phyloP scores from a whole-genome alignment of 495 filamentous ascomycete genomes.

The Penicillium maclennaniae region DNA sequence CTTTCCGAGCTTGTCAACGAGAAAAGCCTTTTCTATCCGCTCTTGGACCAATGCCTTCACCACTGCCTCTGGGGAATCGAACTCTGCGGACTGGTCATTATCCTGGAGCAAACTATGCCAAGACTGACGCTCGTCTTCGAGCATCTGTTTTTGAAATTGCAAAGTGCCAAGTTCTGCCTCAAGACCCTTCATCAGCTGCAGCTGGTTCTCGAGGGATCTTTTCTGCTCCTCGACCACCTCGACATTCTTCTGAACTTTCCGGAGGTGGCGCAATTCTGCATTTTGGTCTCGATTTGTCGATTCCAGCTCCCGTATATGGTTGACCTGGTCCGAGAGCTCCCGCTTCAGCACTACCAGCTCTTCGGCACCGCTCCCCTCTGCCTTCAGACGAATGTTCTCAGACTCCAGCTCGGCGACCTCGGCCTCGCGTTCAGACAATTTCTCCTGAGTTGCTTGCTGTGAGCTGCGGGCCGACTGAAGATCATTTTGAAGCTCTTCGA shows the following conservation, averaged over 20 bases:
- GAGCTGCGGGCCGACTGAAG: conserved; percentile 57
- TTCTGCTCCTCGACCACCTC: conserved; percentile 98
- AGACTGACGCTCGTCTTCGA: conserved; percentile 81
- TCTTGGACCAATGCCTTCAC: conserved; percentile 80
- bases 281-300: conserved; percentile 72
- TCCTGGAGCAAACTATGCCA: conserved; percentile 86
- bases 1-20: conserved; percentile 72
- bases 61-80: conserved; percentile 83
- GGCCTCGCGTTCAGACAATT: conserved; percentile 61
- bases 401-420: conserved; percentile 71
- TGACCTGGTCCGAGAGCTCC: conserved; percentile 84
- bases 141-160: conserved; percentile 73
- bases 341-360: conserved; percentile 76
- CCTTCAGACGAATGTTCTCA: conserved; percentile 75
- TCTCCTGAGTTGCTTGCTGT: conserved; percentile 62
- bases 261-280: conserved; percentile 74
- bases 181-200: conserved; percentile 71
- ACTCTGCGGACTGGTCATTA: conserved; percentile 61
- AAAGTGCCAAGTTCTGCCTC: conserved; percentile 72
- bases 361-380: conserved; percentile 80
- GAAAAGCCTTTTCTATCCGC: conserved; percentile 68
- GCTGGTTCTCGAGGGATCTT: conserved; percentile 68
- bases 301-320: conserved; percentile 82
- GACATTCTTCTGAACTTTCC: conserved; percentile 74
- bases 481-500: conserved; percentile 71